Evolutionary conservation across 345 rosid genomes (phyloP).

Genomic region (Linum trigynum): DNA sequence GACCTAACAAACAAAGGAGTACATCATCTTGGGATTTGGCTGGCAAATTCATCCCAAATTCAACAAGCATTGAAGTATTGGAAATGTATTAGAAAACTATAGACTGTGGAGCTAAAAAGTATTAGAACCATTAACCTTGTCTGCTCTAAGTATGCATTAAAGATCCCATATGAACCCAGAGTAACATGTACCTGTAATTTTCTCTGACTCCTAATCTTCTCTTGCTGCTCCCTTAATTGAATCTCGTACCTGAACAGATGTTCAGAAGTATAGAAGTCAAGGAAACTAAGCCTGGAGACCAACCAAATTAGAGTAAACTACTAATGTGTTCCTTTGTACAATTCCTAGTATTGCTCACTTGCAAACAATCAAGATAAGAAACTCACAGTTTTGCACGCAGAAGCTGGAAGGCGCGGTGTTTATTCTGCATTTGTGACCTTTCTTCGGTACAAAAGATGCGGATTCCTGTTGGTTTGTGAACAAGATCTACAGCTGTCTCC

Average conservation of each 20-base stretch:
- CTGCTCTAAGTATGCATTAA: no score
- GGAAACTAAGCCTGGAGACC: neutral
- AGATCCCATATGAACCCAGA: neutral
- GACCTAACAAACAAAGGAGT: no score
- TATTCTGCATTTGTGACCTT: conserved; percentile 79
- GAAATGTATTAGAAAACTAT: no score
- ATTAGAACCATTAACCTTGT: no score
- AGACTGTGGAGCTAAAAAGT: no score
- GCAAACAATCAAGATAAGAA: neutral
- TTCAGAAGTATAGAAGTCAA: neutral
- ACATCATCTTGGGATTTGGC: no score
- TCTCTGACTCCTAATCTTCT: conserved; percentile 56
- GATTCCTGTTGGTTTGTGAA: conserved; percentile 90
- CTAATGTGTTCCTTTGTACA: neutral
- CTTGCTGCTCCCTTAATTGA: conserved; percentile 86
- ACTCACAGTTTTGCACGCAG: conserved; percentile 89
- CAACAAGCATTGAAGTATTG: no score
- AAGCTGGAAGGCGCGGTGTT: conserved; percentile 71
- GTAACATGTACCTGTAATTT: conserved; percentile 49
- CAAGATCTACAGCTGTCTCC: conserved; percentile 90
- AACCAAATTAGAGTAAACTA: neutral
- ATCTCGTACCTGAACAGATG: conserved; percentile 66
- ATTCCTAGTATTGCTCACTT: conserved; percentile 1
- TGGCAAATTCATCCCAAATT: no score
- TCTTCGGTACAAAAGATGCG: conserved; percentile 96